Base-by-base conservation (phyloP, 2,329 filamentous ascomycete species). In the Trichoderma sp. region DNA sequence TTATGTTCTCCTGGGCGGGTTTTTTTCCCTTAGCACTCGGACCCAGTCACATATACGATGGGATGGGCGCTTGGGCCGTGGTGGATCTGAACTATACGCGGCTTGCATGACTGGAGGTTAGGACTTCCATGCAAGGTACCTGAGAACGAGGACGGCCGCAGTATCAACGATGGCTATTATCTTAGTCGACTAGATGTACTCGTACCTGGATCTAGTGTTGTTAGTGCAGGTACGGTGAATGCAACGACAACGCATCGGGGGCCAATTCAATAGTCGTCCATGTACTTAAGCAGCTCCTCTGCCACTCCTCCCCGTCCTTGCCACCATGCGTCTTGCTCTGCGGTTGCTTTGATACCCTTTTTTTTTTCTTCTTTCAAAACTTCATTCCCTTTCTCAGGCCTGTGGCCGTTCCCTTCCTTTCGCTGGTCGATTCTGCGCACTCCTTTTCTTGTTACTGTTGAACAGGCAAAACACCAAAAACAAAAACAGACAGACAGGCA, bases 401-500 rank as follows among this genome's bases (percentile, higher is more conserved):
- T 63, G 60, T 69, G 63, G 64, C 64, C 64, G 53, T 72, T 72
- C 15, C 53, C 43, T 62, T 61, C n/a, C 30, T 66, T 71, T 71
- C 62, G 69, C 69, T 71, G 67, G 67, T 70, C 67, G 67, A 70
- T 70, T 62, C 39, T 70, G 39, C 67, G 39, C 67, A 70, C 57
- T 70, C 67, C 67, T 70, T 70, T 39, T n/a, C 21, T 57, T 39
- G 21, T 64, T 32, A n/a, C 36, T 68, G 65, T 61, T 34, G 28
- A 57, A 26, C 47, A 57, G 47, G n/a, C 64, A 58, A 32, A 34
- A 43, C 34, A 9, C 3, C 57, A 34, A 21, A 47, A n/a, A 21
- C 11, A 58, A 39, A 39, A 58, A 4, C 28, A 60, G 14, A 43
- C 60, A 36, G 6, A 57, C 61, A 53, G 34, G 18, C 58, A 68